Base-by-base conservation (phyloP, 2,329 filamentous ascomycete genomes). In the Stagonosporopsis tanaceti region DNA sequence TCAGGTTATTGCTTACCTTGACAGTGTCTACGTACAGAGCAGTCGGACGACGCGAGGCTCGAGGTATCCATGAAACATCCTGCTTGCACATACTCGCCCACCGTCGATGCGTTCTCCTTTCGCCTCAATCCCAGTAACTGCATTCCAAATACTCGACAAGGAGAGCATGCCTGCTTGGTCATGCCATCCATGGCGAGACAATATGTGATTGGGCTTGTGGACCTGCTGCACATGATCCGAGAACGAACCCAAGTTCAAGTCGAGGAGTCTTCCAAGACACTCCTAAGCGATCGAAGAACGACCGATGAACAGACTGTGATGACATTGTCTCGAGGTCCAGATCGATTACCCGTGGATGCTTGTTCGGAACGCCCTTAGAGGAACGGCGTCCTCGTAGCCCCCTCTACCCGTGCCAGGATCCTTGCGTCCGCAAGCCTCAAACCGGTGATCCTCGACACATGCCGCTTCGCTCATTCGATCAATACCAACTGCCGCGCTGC, bases 291-390 rank as follows among this genome's bases (percentile, higher is more conserved):
- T 9, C n/a, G 24, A 14, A n/a, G 20, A 42, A 25, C 9, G 39
- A 14, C 28, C 27, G 22, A 38, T 6, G 8, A 8, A 30, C 3
- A 30, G 15, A 24, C 28, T 46, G n/a, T 46, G 41, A 47, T 57
- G 48, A 52, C 47, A 42, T 42, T 15, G 39, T 17, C 12, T 47
- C 22, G 8, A 42, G 42, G 38, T 44, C 54, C 47, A 57, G 54
- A 44, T 48, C 47, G 24, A 30, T 35, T 15, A 37, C 34, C 40
- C 25, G 37, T 35, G 28, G 11, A 12, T 30, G 22, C 17, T 6
- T 24, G 48, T 35, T 38, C 17, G 35, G 3, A 40, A 45, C 27
- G 24, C n/a, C 42, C 3, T 28, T 34, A 22, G 12, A 14, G 14
- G 14, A 15, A 24, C 50, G 41, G 27, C 50, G 42, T 5, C 9